phyloP scores from a whole-genome alignment of 1,139 yeast species.

The Pichia sp. region DNA sequence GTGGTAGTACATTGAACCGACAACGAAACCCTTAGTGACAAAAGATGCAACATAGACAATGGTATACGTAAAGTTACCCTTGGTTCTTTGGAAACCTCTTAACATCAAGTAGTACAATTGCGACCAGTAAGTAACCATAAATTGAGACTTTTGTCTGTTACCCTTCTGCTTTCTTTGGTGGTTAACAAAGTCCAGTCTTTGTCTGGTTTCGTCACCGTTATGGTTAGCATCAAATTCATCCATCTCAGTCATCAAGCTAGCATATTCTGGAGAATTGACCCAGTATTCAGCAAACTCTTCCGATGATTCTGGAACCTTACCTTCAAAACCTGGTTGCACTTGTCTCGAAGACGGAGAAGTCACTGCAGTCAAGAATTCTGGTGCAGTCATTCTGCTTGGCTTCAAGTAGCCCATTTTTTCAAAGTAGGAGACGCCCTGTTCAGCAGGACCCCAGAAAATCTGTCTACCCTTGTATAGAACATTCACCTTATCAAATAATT shows the following conservation, averaged over 20 bases:
- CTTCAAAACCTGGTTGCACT: conserved; percentile 47
- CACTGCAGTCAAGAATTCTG: conserved; percentile 73
- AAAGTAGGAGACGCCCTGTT: conserved; percentile 57
- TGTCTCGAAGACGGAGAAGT: conserved; percentile 68
- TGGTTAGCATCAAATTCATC: conserved; percentile 29
- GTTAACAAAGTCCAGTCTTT: conserved; percentile 35
- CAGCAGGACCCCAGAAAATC: conserved; percentile 61
- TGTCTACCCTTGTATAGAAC: conserved; percentile 74
- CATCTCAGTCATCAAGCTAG: conserved; percentile 31
- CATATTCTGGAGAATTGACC: conserved; percentile 39
- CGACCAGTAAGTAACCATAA: conserved; percentile 41
- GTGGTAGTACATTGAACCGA: conserved; percentile 40
- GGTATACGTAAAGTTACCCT: conserved; percentile 42
- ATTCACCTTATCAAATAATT: conserved; percentile 65
- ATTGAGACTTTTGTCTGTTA: conserved; percentile 38
- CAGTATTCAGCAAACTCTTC: conserved; percentile 46
- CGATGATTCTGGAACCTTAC: conserved; percentile 31
- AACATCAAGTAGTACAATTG: conserved; percentile 45
- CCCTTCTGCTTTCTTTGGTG: conserved; percentile 38
- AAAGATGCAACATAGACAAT: conserved; percentile 38
- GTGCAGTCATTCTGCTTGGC: conserved; percentile 76
- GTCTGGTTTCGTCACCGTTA: conserved; percentile 35
- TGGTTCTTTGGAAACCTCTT: conserved; percentile 48
- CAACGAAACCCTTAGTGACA: conserved; percentile 40
- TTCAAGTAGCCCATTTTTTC: conserved; percentile 65